Base-by-base conservation (phyloP, 441 rosid genomes). In the Erysimum pusillum region DNA sequence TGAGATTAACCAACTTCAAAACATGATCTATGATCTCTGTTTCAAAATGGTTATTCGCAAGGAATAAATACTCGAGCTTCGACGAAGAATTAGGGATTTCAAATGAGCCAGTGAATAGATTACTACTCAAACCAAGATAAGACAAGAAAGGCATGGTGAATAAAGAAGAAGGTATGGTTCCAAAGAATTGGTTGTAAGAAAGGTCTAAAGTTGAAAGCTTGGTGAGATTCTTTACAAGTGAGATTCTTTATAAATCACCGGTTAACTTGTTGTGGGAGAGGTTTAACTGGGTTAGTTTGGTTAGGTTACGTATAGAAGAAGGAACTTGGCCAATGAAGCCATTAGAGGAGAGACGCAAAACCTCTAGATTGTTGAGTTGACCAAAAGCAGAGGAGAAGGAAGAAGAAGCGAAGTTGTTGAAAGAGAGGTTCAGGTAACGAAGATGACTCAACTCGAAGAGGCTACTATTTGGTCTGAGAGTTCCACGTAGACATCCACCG, bases 361-460 rank as follows among this genome's bases (percentile, higher is more conserved):
- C 52, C 20, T 74, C 66, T 3, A 76, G 69, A 31, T 60, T 69
- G 13, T 48, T 9, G 36, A 75, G 73, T n/a, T 32, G 22, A 9
- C 79, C 69, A 52, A 75, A 60, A 15, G 25, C 32, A 36, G 67
- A 58, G 35, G 73, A 1, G 10, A 68, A 75, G 2, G 71, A 9
- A 39, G 73, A 68, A 10, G 74, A 67, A 46, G 3, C 67, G 25
- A 75, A 75, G 74, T 66, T 39, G 67, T 75, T 75, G 54, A 18
- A 28, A 41, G 62, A 48, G 25, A 75, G 74, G 53, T 75, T 67
- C 0, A 75, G 79, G 42, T 10, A 12, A 58, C 73, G 68, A 22
- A 75, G 79, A 17, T 75, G 61, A 44, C 42, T 28, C 13, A 75
- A 0, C 73, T 57, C 61, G 41, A 75, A 75, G 7, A 75, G 79